Conservation (phyloP, 768 basidiomycete species). For the Lactifluus volemus region DNA sequence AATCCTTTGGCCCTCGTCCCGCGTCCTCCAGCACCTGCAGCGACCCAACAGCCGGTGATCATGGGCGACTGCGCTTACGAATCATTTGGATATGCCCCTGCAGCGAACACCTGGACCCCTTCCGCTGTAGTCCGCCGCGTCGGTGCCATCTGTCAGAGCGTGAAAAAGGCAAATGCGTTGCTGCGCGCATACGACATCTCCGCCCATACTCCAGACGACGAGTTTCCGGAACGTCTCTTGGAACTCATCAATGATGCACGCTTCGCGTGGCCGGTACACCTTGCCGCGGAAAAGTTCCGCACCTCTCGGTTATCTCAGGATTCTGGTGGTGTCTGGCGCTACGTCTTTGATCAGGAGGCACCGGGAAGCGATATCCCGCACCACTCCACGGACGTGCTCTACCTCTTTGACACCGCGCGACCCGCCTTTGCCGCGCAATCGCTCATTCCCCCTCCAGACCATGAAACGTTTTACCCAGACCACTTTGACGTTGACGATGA, state of each 20-base stretch:
- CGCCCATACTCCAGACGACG: slow-evolving; percentile 50
- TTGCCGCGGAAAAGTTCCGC: slow-evolving; percentile 34
- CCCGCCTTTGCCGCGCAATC: slow-evolving; percentile 28
- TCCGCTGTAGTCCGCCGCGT: slow-evolving; percentile 54
- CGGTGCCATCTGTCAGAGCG: slow-evolving; percentile 66
- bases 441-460: slow-evolving; percentile 21
- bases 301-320: background rate
- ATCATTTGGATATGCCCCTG: slow-evolving; percentile 51
- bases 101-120: slow-evolving; percentile 56
- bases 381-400: slow-evolving; percentile 64
- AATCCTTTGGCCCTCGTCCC: slow-evolving; percentile 14
- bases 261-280: slow-evolving; percentile 70
- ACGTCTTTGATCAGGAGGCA: slow-evolving; percentile 76
- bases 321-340: slow-evolving; percentile 61
- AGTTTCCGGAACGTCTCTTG: slow-evolving; percentile 58
- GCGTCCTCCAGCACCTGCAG: slow-evolving; percentile 13
- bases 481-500: slow-evolving; percentile 23
- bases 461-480: slow-evolving; percentile 26
- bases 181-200: slow-evolving; percentile 67
- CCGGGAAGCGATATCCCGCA: slow-evolving; percentile 56
- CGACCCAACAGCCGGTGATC: slow-evolving; percentile 53
- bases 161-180: slow-evolving; percentile 50
- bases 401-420: slow-evolving; percentile 69
- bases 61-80: slow-evolving; percentile 67
- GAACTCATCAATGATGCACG: slow-evolving; percentile 70